Evolutionary conservation across 345 rosid species (phyloP).

Genomic region (Bretschneidera sinensis): DNA sequence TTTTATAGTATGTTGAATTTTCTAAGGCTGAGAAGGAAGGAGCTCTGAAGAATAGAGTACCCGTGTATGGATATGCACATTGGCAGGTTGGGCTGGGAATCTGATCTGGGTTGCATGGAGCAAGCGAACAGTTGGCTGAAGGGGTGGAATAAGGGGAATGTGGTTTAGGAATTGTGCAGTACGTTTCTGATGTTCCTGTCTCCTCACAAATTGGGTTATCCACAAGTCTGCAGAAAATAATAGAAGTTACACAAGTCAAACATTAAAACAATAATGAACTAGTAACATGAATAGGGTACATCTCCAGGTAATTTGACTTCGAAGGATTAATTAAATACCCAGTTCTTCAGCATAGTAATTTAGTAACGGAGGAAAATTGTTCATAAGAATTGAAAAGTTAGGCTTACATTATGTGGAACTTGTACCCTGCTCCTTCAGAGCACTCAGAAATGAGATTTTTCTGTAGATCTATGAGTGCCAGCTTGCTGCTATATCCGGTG

Average conservation of each 20-base stretch:
- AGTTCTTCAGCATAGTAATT: neutral
- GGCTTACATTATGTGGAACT: conserved; percentile 47
- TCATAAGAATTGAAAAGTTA: neutral
- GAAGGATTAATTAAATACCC: neutral
- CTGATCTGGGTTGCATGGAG: conserved; percentile 29
- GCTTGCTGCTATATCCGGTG: conserved; percentile 29
- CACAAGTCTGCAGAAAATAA: conserved; percentile 48
- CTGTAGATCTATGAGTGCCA: conserved; percentile 55
- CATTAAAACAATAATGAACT: neutral
- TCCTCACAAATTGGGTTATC: conserved; percentile 60
- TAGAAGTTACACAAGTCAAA: neutral
- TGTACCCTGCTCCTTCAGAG: conserved; percentile 9
- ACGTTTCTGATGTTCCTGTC: conserved; percentile 20
- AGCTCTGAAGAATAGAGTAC: conserved; percentile 55
- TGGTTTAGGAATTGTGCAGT: conserved; percentile 34
- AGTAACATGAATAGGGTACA: neutral
- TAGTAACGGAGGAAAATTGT: neutral
- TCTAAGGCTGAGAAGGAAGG: conserved; percentile 57
- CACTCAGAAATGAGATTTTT: conserved; percentile 34
- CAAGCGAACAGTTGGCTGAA: conserved; percentile 36
- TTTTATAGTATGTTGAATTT: conserved; percentile 27
- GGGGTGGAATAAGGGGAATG: conserved; percentile 36
- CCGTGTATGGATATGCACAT: conserved; percentile 65
- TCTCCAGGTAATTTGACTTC: neutral
- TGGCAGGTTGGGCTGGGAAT: conserved; percentile 54